Percentiles rank a stretch among this genome's conserved stretches.
Evolutionary conservation across 2,329 filamentous ascomycete genomes (phyloP).

Genomic region (Phaeosphaeria sp.): DNA sequence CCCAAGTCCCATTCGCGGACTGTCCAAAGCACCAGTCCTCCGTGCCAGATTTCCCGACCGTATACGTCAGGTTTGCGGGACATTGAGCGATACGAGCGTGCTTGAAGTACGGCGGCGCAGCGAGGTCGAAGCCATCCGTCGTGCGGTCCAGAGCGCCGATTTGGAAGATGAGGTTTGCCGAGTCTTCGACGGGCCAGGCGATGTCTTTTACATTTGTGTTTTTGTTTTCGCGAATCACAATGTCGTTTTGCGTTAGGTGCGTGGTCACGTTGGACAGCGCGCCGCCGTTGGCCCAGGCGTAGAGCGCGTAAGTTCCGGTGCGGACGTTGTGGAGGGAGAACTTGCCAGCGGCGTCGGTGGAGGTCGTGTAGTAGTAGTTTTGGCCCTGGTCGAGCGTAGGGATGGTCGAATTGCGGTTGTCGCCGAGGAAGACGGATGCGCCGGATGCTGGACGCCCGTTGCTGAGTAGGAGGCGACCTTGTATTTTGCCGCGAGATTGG

Average conservation of each 20-base stretch:
- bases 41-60: slow-evolving; percentile 43
- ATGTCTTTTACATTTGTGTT: slow-evolving; percentile 49
- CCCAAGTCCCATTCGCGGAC: slow-evolving; percentile 44
- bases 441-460: slow-evolving; percentile 57
- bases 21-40: slow-evolving; percentile 60
- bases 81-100: slow-evolving; percentile 55
- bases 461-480: slow-evolving; percentile 53
- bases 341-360: slow-evolving; percentile 51
- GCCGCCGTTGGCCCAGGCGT: slow-evolving; percentile 59
- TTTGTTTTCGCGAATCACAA: slow-evolving; percentile 46
- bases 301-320: slow-evolving; percentile 54
- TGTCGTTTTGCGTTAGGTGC: slow-evolving; percentile 50
- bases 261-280: slow-evolving; percentile 55
- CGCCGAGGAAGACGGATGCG: slow-evolving; percentile 59
- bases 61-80: slow-evolving; percentile 55
- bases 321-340: slow-evolving; percentile 56
- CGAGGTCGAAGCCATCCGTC: slow-evolving; percentile 51
- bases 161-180: slow-evolving; percentile 55
- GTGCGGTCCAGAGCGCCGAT: slow-evolving; percentile 58
- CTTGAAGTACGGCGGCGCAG: slow-evolving; percentile 52
- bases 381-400: slow-evolving; percentile 57
- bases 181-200: slow-evolving; percentile 49
- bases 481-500: slow-evolving; percentile 57
- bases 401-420: slow-evolving; percentile 53
- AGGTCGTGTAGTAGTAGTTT: slow-evolving; percentile 58